Conservation (phyloP, 2,329 filamentous ascomycete species). For the Diplodia mutila region DNA sequence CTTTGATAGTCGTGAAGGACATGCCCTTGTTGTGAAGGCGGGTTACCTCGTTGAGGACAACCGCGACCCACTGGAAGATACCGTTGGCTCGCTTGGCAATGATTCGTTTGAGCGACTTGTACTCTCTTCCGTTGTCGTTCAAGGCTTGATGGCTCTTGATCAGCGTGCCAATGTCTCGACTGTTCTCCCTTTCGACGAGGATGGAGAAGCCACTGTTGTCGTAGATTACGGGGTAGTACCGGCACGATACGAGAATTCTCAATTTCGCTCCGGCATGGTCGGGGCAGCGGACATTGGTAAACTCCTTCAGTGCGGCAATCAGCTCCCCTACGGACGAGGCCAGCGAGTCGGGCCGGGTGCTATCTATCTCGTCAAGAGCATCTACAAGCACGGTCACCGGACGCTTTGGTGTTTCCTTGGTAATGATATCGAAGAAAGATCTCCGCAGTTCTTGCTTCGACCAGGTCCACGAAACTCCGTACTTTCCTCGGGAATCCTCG, state of each 20-base stretch:
- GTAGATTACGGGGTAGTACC: background rate
- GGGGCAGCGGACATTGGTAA: rapidly evolving
- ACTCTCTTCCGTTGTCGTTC: background rate
- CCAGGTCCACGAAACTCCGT: background rate
- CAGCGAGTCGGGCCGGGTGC: background rate
- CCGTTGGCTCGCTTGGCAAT: background rate
- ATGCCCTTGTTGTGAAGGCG: background rate
- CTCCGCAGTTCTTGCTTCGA: background rate
- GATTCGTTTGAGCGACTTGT: rapidly evolving
- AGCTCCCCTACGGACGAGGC: background rate
- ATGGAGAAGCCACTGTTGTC: background rate
- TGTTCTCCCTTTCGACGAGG: background rate
- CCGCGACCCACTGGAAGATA: background rate
- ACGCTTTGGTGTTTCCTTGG: background rate
- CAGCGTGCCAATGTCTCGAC: background rate
- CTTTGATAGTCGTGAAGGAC: background rate
- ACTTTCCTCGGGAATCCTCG: background rate
- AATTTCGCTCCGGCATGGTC: background rate
- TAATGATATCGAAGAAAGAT: background rate
- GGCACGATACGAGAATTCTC: background rate
- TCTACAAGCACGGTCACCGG: background rate
- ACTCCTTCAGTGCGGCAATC: too few species aligned
- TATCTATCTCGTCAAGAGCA: background rate
- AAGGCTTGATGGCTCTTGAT: background rate
- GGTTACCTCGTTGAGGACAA: background rate